phyloP scores from a whole-genome alignment of 352 stramenopile species.

The Phytophthora chlamydospora region DNA sequence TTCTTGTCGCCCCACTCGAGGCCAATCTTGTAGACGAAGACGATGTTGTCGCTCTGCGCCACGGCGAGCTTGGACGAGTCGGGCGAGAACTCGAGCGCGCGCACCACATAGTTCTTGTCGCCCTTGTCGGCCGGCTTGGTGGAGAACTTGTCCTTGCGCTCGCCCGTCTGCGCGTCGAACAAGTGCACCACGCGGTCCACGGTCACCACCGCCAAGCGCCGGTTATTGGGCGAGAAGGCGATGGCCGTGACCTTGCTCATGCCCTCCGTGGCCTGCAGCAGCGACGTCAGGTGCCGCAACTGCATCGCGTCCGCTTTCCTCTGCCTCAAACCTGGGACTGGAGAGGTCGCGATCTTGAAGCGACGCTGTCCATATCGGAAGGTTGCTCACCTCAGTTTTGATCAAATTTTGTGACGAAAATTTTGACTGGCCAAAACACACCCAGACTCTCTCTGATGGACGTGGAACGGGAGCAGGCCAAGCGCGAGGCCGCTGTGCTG shows the following conservation, averaged over 20 bases:
- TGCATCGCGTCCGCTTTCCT: slow-evolving; percentile 70
- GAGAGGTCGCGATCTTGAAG: slow-evolving; percentile 40
- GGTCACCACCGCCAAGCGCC: slow-evolving; percentile 91
- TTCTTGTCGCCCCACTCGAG: slow-evolving; percentile 96
- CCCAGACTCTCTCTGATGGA: slow-evolving; percentile 13
- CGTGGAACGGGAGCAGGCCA: slow-evolving; percentile 49
- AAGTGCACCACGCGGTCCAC: slow-evolving; percentile 93
- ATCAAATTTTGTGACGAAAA: too few relatives aligned
- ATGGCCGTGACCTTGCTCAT: slow-evolving; percentile 94
- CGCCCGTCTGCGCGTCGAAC: slow-evolving; percentile 92
- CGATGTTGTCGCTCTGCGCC: slow-evolving; percentile 96
- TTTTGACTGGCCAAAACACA: too few relatives aligned
- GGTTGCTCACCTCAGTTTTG: too few relatives aligned
- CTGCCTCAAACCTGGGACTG: slow-evolving; percentile 7
- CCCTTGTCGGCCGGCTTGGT: slow-evolving; percentile 95
- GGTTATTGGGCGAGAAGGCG: slow-evolving; percentile 93
- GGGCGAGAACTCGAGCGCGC: slow-evolving; percentile 91
- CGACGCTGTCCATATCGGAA: slow-evolving; percentile 34
- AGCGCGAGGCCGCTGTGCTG: slow-evolving; percentile 72
- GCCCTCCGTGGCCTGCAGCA: slow-evolving; percentile 89
- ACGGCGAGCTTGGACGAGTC: slow-evolving; percentile 94
- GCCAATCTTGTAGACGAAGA: slow-evolving; percentile 97
- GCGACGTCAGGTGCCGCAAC: slow-evolving; percentile 91
- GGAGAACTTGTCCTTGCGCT: slow-evolving; percentile 95
- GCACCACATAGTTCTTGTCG: slow-evolving; percentile 95